Percentiles rank a stretch among this genome's conserved stretches.
Evolutionary conservation across 2,329 filamentous ascomycete species (phyloP).

Genomic region (Alternaria atra): DNA sequence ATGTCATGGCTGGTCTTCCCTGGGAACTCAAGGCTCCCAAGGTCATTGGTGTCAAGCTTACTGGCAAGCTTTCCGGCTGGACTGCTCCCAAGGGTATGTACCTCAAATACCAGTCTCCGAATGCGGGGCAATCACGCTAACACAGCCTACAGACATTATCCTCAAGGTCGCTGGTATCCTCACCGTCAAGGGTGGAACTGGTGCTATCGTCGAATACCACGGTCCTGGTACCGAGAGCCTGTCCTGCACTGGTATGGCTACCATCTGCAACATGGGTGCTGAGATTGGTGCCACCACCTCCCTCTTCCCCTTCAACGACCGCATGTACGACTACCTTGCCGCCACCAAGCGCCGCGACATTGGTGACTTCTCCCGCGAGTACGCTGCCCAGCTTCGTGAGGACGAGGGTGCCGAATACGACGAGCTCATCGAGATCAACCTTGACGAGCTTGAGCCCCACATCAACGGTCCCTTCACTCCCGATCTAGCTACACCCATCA

Average conservation of each 20-base stretch:
- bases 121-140: conserved; percentile 19
- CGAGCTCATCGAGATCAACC: conserved; percentile 94
- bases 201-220: conserved; percentile 83
- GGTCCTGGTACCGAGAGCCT: conserved; percentile 77
- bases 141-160: conserved; percentile 77
- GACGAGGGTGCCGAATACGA: conserved; percentile 96
- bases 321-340: conserved; percentile 94
- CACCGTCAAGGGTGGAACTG: conserved; percentile 97
- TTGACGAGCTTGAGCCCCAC: conserved; percentile 93
- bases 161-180: conserved; percentile 96
- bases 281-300: conserved; percentile 86
- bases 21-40: conserved; percentile 99
- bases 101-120: conserved; percentile 12
- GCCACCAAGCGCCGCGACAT: conserved; percentile 92
- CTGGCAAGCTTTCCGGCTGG: conserved; percentile 89
- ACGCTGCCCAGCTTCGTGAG: conserved; percentile 84
- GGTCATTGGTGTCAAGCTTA: conserved; percentile 94
- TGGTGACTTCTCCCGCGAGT: conserved; percentile 85
- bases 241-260: conserved; percentile 87
- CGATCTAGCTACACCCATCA: conserved; percentile 96
- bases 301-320: conserved; percentile 96
- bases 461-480: conserved; percentile 99
- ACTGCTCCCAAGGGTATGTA: conserved; percentile 84
- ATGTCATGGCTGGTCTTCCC: conserved; percentile 96
- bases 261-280: conserved; percentile 66